phyloP scores from a whole-genome alignment of 345 rosid species.

The Aethionema arabicum region DNA sequence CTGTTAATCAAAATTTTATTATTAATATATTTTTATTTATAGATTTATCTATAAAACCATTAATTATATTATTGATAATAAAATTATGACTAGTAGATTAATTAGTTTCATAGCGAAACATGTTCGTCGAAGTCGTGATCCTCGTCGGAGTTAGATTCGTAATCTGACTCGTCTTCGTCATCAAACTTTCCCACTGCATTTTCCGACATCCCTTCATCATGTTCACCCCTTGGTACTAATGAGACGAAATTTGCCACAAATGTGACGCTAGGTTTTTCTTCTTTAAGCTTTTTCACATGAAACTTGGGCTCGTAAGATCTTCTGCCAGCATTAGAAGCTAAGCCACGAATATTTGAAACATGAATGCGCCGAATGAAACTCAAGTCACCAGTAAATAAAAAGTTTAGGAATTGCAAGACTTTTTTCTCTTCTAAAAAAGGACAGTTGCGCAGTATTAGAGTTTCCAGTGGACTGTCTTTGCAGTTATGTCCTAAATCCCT shows the following conservation, averaged over 20 bases:
- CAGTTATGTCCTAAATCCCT: slow-evolving; percentile 60
- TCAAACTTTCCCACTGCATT: too few relatives aligned
- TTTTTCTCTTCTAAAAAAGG: slow-evolving; percentile 69
- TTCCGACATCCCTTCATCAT: too few relatives aligned
- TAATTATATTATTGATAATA: too few relatives aligned
- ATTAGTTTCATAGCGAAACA: too few relatives aligned
- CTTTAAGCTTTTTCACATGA: slow-evolving; percentile 62
- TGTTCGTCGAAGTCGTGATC: too few relatives aligned
- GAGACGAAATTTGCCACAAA: slow-evolving; percentile 70
- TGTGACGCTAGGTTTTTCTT: slow-evolving; percentile 62
- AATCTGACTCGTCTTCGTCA: too few relatives aligned
- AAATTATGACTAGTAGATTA: too few relatives aligned
- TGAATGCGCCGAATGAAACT: slow-evolving; percentile 63
- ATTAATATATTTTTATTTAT: too few relatives aligned
- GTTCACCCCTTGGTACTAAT: too few relatives aligned
- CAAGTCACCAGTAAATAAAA: slow-evolving; percentile 71
- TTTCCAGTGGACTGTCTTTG: slow-evolving; percentile 62
- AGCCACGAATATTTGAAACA: slow-evolving; percentile 67
- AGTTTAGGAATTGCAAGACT: slow-evolving; percentile 59
- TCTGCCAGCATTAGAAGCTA: slow-evolving; percentile 65
- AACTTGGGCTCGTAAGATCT: slow-evolving; percentile 65
- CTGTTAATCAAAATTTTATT: too few relatives aligned
- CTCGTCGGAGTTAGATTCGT: too few relatives aligned
- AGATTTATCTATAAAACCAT: too few relatives aligned
- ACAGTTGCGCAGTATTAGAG: slow-evolving; percentile 71